Evolutionary conservation across 805 yeast species (phyloP).

Genomic region (Dipodascopsis uninucleata): DNA sequence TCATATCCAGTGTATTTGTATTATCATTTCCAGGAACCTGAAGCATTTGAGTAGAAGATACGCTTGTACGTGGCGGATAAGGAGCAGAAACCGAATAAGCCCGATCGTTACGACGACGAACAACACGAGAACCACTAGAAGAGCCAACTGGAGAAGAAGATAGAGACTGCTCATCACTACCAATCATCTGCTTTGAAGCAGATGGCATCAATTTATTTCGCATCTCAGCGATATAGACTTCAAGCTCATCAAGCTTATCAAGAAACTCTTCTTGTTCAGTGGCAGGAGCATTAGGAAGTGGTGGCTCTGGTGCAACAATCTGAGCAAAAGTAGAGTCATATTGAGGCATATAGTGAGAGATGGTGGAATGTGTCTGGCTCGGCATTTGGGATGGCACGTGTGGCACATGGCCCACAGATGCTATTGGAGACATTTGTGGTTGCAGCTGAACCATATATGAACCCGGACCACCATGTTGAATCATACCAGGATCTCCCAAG

Average conservation of each 20-base stretch:
- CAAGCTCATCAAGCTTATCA: conserved; percentile 25
- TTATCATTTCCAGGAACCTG: too few relatives aligned
- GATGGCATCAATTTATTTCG: conserved; percentile 13
- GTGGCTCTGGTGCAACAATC: neutral
- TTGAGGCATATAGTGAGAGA: neutral
- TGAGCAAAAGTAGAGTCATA: conserved; percentile 1
- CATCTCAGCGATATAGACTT: conserved; percentile 25
- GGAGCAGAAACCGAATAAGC: conserved; percentile 7
- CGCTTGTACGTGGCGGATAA: too few relatives aligned
- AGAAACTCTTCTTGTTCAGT: conserved; percentile 19
- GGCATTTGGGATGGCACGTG: conserved; percentile 3
- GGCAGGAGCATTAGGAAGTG: conserved; percentile 2
- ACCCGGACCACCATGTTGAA: conserved; percentile 2
- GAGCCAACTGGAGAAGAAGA: neutral
- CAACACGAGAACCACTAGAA: conserved; percentile 10
- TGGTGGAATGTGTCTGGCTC: neutral
- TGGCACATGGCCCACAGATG: too few relatives aligned
- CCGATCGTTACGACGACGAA: conserved; percentile 27
- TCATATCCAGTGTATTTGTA: too few relatives aligned
- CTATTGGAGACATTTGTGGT: conserved; percentile 15
- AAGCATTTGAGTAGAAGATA: too few relatives aligned
- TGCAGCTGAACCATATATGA: conserved; percentile 22
- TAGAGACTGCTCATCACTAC: too few relatives aligned
- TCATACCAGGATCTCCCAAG: conserved; percentile 17
- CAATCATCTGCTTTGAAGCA: neutral